phyloP scores from a whole-genome alignment of 1,139 yeast genomes.

The Geotrichum bryndzae region DNA sequence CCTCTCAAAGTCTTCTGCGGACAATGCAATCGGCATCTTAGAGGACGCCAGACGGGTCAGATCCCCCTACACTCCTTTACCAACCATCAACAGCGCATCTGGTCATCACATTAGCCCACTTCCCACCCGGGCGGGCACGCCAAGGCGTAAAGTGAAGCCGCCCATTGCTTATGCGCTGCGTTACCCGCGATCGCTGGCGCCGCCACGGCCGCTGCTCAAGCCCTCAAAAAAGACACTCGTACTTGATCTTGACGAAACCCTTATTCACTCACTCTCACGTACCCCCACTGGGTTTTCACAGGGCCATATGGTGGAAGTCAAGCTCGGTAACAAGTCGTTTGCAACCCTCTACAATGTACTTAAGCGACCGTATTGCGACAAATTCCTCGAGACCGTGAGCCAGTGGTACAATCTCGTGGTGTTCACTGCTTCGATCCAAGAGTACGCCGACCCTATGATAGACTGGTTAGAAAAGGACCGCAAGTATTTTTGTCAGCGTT shows the following conservation, averaged over 20 bases:
- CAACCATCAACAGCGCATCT: not conserved
- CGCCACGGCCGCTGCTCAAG: constrained; percentile 14
- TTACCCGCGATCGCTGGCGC: constrained; percentile 13
- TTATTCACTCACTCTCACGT: constrained; percentile 82
- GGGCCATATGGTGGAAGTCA: constrained; percentile 80
- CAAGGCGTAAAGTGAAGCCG: not conserved
- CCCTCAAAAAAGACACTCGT: constrained; percentile 55
- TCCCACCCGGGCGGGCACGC: not conserved
- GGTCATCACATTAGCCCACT: not conserved
- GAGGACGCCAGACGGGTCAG: constrained; percentile 1
- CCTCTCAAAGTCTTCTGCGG: not conserved
- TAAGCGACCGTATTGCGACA: constrained; percentile 87
- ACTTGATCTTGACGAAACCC: constrained; percentile 86
- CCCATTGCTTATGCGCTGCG: constrained; percentile 6
- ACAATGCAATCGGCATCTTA: not conserved
- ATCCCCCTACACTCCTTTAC: constrained; percentile 5
- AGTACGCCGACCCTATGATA: constrained; percentile 95
- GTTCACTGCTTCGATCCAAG: constrained; percentile 76
- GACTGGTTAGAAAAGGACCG: constrained; percentile 69
- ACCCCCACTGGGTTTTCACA: constrained; percentile 44
- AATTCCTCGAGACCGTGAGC: constrained; percentile 67
- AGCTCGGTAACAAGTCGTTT: constrained; percentile 48
- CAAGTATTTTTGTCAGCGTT: constrained; percentile 52
- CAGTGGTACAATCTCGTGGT: constrained; percentile 70
- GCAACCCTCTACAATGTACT: constrained; percentile 85